Conservation (phyloP, 345 rosid species). For the Syzygium jambos region DNA sequence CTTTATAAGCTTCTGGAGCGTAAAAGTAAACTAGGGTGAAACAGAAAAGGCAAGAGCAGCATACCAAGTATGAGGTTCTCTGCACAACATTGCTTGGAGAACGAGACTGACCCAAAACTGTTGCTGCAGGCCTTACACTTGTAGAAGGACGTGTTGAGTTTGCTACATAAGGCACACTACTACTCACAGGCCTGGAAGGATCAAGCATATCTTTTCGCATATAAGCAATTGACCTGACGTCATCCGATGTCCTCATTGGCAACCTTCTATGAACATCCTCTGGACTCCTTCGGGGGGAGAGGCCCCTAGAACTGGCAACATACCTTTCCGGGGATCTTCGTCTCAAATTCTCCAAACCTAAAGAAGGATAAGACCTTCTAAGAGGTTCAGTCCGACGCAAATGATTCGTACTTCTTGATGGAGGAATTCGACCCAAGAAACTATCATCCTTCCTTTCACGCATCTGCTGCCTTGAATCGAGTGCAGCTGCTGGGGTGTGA, state of each 20-base stretch:
- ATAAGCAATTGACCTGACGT: conserved; percentile 47
- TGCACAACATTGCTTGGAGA: conserved; percentile 34
- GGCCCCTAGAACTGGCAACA: conserved; percentile 45
- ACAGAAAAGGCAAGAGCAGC: conserved; percentile 5
- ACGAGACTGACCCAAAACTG: conserved; percentile 40
- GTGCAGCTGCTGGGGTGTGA: conserved; percentile 25
- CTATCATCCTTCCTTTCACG: conserved; percentile 37
- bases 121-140: conserved; percentile 39
- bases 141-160: conserved; percentile 46
- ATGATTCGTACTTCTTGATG: conserved; percentile 41
- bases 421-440: conserved; percentile 34
- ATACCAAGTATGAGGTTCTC: conserved; percentile 49
- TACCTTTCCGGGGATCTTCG: conserved; percentile 63
- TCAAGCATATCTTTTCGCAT: conserved; percentile 37
- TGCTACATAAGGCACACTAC: conserved; percentile 29
- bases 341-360: conserved; percentile 62
- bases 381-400: conserved; percentile 37
- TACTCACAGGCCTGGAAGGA: conserved; percentile 37
- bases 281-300: conserved; percentile 46
- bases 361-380: conserved; percentile 48
- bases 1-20: background rate
- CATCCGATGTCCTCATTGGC: conserved; percentile 41
- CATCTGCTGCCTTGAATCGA: conserved; percentile 27
- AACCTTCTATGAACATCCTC: conserved; percentile 44
- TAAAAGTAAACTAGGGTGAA: background rate